Evolutionary conservation across 768 basidiomycete species (phyloP).

Genomic region (Tricholoma hemisulphureum): DNA sequence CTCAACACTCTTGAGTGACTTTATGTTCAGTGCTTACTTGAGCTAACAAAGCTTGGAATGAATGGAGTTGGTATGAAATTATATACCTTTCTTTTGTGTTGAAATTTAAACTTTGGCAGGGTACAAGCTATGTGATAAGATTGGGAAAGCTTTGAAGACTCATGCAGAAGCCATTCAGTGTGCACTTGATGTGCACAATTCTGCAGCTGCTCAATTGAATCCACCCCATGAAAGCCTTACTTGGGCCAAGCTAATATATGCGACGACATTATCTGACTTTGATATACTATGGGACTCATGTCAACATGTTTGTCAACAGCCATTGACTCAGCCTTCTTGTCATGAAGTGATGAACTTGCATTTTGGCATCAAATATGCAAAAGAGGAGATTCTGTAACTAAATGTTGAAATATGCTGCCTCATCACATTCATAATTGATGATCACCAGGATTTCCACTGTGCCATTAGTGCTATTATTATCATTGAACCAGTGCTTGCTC

Average conservation of each 20-base stretch:
- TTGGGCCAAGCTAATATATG: background rate
- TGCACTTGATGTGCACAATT: conserved; percentile 32
- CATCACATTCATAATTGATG: conserved; percentile 1
- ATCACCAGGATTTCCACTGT: background rate
- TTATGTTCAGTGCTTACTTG: conserved; percentile 34
- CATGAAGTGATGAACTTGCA: background rate
- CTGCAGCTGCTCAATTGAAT: conserved; percentile 14
- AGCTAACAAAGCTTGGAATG: conserved; percentile 39
- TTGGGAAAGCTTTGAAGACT: conserved; percentile 31
- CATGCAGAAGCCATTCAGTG: conserved; percentile 30
- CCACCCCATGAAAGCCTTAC: background rate
- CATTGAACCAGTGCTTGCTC: background rate
- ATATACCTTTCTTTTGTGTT: background rate
- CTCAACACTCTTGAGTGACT: conserved; percentile 36
- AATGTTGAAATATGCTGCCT: conserved; percentile 3
- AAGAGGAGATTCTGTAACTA: background rate
- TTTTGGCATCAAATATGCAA: background rate
- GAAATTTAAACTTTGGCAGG: conserved; percentile 19
- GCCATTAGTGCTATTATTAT: background rate
- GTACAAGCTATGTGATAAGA: conserved; percentile 32
- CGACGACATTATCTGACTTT: conserved; percentile 2
- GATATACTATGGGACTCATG: background rate
- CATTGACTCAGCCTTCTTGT: background rate
- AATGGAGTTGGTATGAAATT: conserved; percentile 6
- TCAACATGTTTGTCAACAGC: background rate